phyloP scores from a whole-genome alignment of 805 yeast genomes.

The Tetrapisispora namnaoensis region DNA sequence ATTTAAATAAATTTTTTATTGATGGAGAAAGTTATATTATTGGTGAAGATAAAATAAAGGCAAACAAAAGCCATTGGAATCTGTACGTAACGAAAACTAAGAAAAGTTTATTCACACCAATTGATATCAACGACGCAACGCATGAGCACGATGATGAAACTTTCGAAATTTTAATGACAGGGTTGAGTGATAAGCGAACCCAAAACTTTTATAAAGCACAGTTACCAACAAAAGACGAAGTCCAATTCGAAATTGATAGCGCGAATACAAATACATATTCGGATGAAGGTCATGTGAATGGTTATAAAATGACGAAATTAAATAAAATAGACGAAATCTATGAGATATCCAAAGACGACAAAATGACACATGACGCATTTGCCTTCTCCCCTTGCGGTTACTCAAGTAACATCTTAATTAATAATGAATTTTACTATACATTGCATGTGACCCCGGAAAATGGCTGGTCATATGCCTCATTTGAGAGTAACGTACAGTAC shows the following conservation, averaged over 20 bases:
- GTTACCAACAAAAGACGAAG: background rate
- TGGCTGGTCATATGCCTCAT: constrained; percentile 94
- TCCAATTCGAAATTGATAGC: background rate
- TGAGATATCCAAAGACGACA: constrained; percentile 19
- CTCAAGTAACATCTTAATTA: constrained; percentile 73
- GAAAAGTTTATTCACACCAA: constrained; percentile 6
- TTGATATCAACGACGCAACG: constrained; percentile 5
- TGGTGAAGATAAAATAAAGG: constrained; percentile 49
- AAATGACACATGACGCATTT: constrained; percentile 68
- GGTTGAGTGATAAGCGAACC: constrained; percentile 40
- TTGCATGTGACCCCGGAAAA: constrained; percentile 89
- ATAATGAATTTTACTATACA: constrained; percentile 61
- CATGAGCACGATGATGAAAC: constrained; percentile 48
- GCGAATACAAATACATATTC: constrained; percentile 7
- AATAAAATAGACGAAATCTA: constrained; percentile 58
- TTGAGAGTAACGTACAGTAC: constrained; percentile 64
- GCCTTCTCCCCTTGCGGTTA: constrained; percentile 92
- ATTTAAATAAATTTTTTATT: constrained; percentile 55
- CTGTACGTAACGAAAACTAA: constrained; percentile 55
- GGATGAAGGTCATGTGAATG: constrained; percentile 66
- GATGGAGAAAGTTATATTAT: constrained; percentile 61
- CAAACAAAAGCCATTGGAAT: constrained; percentile 79
- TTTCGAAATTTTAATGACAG: constrained; percentile 86
- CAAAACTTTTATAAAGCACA: background rate
- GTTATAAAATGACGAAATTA: constrained; percentile 53